Evolutionary conservation across 345 rosid genomes (phyloP).

Genomic region (Linum tenue): DNA sequence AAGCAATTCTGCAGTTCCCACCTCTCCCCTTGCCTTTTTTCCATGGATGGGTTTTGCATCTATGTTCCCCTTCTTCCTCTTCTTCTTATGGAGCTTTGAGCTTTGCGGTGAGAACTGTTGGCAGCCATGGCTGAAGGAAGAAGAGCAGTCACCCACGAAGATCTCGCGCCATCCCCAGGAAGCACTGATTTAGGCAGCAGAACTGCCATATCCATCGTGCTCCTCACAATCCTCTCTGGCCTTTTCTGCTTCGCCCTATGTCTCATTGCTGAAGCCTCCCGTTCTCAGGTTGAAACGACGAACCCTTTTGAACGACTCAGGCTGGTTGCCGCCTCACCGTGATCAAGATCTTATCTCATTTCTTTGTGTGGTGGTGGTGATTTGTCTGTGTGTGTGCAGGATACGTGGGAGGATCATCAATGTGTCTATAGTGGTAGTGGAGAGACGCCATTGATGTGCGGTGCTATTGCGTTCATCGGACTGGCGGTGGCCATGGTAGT

Average conservation of each 20-base stretch:
- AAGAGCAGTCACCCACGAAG: slow-evolving; percentile 72
- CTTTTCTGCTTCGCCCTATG: slow-evolving; percentile 71
- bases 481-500: slow-evolving; percentile 61
- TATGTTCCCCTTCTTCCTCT: slow-evolving; percentile 2
- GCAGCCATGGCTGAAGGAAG: slow-evolving; percentile 28
- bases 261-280: slow-evolving; percentile 80
- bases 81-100: background rate
- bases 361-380: background rate
- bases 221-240: slow-evolving; percentile 59
- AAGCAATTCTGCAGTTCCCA: slow-evolving; percentile 59
- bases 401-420: slow-evolving; percentile 38
- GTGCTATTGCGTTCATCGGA: slow-evolving; percentile 48
- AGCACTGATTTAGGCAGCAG: slow-evolving; percentile 63
- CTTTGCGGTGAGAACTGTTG: slow-evolving; percentile 15
- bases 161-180: slow-evolving; percentile 50
- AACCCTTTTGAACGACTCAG: too few species aligned
- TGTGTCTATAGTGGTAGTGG: slow-evolving; percentile 70
- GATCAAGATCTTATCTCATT: background rate
- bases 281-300: slow-evolving; percentile 82
- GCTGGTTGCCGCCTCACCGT: too few species aligned
- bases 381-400: slow-evolving; percentile 34
- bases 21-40: slow-evolving; percentile 3
- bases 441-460: slow-evolving; percentile 55
- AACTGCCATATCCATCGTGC: slow-evolving; percentile 38
- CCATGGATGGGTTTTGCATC: slow-evolving; percentile 1